Evolutionary conservation across 768 basidiomycete species (phyloP), one percentile per base, ranked within the genome.

Genomic region (Ramaria sp.): DNA sequence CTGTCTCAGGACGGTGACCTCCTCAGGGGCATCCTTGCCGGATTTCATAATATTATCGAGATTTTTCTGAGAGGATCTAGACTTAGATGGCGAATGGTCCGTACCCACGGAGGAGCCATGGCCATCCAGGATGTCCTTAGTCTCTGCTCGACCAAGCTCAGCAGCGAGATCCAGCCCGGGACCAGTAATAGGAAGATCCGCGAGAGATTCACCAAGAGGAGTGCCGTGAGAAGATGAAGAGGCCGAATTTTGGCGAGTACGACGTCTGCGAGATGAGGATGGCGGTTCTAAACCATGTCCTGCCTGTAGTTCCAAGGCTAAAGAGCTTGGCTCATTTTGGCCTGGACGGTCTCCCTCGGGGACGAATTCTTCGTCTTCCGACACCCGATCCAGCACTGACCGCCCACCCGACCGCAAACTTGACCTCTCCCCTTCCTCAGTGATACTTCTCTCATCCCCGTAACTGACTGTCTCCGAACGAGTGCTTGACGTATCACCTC

Each of bases 81-180:
- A 20, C 33, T 52, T 52, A 19, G 15, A 19, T 22, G 51, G 51
- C 9, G 37, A 52, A 58, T 81, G 79, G 46, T 71, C 73, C 27
- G 78, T 76, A 15, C 84, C 80, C 42, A 80, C 68, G 6, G 70
- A 54, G 59, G 77, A 75, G 34, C 50, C 45, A 17, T 57, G 30
- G 43, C 78, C 82, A 24, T 80, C 78, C 47, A 87, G 69, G 13
- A 84, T 81, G 63, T 89, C 89, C 70, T 89, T 91, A 68, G 87
- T 91, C 73, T 94, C 88, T 7, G 91, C 92, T 43, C 91, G 82
- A 33, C 90, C 92, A 58, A 95, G 81, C 69, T 94, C 92, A 50
- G 91, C 89, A 27, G 92, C 92, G 45, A 93, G 80, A 66, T 93
- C 90, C 51, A 92, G 80, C 19, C 90, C 90, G 4, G 90, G 90